A percentile compares a stretch with the other conserved stretches of the same genome.
These are phyloP conservation scores for Gracilariopsis chorda DNA, from an alignment of 23 red algal genomes.

Conservation along the genomic window DNA sequence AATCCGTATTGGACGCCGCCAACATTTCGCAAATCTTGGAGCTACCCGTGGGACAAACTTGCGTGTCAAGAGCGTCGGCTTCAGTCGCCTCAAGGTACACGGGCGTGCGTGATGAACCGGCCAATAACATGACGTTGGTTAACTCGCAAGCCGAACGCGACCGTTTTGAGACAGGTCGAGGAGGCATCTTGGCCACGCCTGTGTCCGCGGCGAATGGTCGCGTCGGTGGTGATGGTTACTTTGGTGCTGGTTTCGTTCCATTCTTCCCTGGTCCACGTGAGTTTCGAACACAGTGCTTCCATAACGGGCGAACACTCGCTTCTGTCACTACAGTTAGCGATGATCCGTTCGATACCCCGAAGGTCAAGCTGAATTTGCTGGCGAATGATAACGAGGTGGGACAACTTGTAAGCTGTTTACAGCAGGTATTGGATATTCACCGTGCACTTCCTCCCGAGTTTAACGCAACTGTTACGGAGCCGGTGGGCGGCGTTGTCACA, in stretches of 20 bases:
- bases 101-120: slow-evolving; percentile 13
- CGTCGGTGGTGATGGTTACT: slow-evolving; percentile 1
- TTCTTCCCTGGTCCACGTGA: background rate
- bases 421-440: background rate
- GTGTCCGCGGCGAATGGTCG: background rate
- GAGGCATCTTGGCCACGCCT: background rate
- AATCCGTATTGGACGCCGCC: background rate
- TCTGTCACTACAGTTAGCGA: background rate
- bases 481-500: background rate
- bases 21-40: slow-evolving; percentile 33
- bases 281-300: slow-evolving; percentile 11
- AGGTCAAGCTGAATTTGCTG: slow-evolving; percentile 14
- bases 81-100: background rate
- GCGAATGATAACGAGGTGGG: background rate
- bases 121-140: background rate
- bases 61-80: background rate
- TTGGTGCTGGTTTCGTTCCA: background rate
- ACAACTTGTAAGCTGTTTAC: background rate
- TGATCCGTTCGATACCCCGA: background rate
- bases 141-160: background rate
- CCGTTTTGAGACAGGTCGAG: background rate
- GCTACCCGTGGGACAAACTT: slow-evolving; percentile 44
- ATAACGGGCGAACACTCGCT: background rate
- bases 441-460: background rate
- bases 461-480: background rate